Percentiles rank a stretch among this genome's conserved stretches.
Conservation (phyloP, 2,329 filamentous ascomycete species). For the Claviceps sp. region DNA sequence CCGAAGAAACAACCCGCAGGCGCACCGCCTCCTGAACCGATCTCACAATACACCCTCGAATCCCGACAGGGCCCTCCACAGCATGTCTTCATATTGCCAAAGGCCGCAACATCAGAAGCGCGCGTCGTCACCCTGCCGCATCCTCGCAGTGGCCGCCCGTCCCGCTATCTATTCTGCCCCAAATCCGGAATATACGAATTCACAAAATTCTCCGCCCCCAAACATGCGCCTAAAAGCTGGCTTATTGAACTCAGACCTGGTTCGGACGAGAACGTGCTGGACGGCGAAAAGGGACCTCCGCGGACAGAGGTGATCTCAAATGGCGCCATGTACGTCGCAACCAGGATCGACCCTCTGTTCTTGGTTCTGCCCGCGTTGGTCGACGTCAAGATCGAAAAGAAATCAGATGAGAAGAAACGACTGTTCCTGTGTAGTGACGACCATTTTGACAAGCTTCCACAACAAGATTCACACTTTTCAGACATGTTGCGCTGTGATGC, state of each 20-base stretch:
- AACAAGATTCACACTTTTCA: slow-evolving; percentile 42
- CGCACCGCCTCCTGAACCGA: slow-evolving; percentile 14
- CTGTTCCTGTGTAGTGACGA: slow-evolving; percentile 60
- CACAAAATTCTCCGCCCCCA: slow-evolving; percentile 40
- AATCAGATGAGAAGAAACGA: slow-evolving; percentile 37
- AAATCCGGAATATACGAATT: slow-evolving; percentile 52
- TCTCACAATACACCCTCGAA: slow-evolving; percentile 27
- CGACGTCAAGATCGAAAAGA: slow-evolving; percentile 25
- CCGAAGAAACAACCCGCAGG: slow-evolving; percentile 10
- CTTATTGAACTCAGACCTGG: slow-evolving; percentile 30
- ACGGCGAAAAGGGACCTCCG: slow-evolving; percentile 8
- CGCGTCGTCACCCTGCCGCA: slow-evolving; percentile 47
- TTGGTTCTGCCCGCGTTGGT: slow-evolving; percentile 62
- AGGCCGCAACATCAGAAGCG: slow-evolving; percentile 36
- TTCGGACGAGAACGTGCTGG: slow-evolving; percentile 9
- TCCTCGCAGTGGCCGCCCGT: slow-evolving; percentile 39
- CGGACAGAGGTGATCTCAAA: slow-evolving; percentile 38
- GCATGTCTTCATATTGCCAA: slow-evolving; percentile 48
- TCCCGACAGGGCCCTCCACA: slow-evolving; percentile 29
- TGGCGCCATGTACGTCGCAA: slow-evolving; percentile 71
- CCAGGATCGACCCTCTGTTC: slow-evolving; percentile 73
- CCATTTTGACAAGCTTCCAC: slow-evolving; percentile 50
- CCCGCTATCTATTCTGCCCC: slow-evolving; percentile 50
- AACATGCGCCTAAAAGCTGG: slow-evolving; percentile 46
- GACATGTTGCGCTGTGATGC: slow-evolving; percentile 38